Evolutionary conservation across 1,139 yeast species (phyloP), one percentile per base, ranked within the genome.

Genomic region (Lodderomyces theae): DNA sequence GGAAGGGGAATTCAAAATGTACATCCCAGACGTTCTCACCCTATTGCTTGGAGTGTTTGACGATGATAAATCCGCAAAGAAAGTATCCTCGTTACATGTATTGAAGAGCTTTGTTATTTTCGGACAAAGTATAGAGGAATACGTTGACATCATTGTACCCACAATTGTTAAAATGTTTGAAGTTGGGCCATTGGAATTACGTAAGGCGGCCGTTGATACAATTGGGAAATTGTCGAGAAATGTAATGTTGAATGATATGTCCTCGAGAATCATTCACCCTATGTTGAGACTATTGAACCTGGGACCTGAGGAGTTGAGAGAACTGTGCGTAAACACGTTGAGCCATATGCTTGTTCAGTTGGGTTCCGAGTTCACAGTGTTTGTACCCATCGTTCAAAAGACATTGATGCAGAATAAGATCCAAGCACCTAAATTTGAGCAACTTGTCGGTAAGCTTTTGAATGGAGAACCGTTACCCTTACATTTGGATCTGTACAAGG

Each of bases 401-500:
- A 82, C 82, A 0, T 63, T 90, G 47, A 66, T 80, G 7, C 75
- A 72, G 44, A 77, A 80, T 45, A 80, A 80, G 46, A 77, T 89
- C 13, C 84, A 82, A 46, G 84, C 88, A 12, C 73, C 86, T 1
- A 75, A 80, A 8, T 92, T 88, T 59, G 97, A 90, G 45, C 89
- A 82, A 47, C 66, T 92, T 36, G 92, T 88, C 4, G 78, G 77
- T 38, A 87, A 87, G 51, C 69, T 94, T 19, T 56, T 89, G 38
- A 84, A 85, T 54, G 89, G 90, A n/a, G 97, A 92, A 54, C 90
- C 95, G 1, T 65, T 92, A 18, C 96, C 97, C 2, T 80, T 86
- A 10, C 83, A 80, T 50, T 66, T 88, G 50, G 77, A 82, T 32
- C 76, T 90, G 33, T 87, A 82, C 51, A 81, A 78, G 47, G 88